Evolutionary conservation across 495 filamentous ascomycete genomes (phyloP).

Genomic region (Aspergillus haitiensis): DNA sequence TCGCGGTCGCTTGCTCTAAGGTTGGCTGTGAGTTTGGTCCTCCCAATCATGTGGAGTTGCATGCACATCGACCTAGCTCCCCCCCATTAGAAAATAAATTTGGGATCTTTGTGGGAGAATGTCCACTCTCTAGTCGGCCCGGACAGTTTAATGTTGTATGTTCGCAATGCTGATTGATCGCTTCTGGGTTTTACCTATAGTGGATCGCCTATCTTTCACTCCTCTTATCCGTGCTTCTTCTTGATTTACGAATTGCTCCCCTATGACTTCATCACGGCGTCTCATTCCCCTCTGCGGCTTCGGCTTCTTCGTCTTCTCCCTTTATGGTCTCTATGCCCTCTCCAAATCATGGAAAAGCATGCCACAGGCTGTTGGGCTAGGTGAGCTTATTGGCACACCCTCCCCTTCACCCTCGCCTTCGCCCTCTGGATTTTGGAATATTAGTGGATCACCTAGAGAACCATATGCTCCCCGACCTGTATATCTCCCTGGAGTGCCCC

Average conservation of each 20-base stretch:
- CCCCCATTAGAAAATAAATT: not conserved
- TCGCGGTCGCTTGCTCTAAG: conserved; percentile 1
- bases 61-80: conserved; percentile 2
- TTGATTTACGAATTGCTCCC: conserved; percentile 12
- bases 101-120: not conserved
- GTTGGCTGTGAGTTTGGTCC: conserved; percentile 12
- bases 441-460: conserved; percentile 23
- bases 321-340: conserved; percentile 35
- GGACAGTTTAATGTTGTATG: not conserved
- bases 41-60: not conserved
- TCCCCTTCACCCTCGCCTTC: conserved; percentile 15
- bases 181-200: not conserved
- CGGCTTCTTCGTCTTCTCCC: conserved; percentile 36
- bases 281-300: conserved; percentile 38
- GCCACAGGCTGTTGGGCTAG: conserved; percentile 41
- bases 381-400: conserved; percentile 28
- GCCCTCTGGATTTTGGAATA: conserved; percentile 28
- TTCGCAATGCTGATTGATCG: conserved; percentile 1
- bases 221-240: not conserved
- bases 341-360: conserved; percentile 37
- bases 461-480: conserved; percentile 37
- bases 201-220: not conserved
- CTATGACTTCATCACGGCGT: conserved; percentile 45
- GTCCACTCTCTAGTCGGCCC: not conserved
- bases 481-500: conserved; percentile 42